These are phyloP conservation scores for Pseudohalonectria lignicola DNA, from an alignment of 2,329 filamentous ascomycete genomes.

Conservation along the genomic window DNA sequence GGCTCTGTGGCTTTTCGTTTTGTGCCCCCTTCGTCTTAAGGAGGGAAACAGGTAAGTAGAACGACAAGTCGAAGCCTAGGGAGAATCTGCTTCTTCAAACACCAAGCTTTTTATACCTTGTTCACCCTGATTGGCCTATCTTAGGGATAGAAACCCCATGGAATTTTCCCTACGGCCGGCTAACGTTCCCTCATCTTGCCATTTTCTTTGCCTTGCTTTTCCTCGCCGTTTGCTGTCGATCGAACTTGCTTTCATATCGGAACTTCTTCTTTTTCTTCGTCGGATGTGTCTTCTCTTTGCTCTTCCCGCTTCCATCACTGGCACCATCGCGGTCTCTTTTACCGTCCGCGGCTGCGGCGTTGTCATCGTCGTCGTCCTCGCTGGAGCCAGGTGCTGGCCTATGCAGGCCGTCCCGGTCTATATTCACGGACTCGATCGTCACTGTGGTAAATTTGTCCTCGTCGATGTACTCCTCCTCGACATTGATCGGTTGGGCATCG, in stretches of 20 bases:
- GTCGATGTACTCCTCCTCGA: slow-evolving; percentile 90
- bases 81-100: too few relatives aligned
- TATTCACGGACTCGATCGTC: slow-evolving; percentile 78
- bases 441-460: slow-evolving; percentile 95
- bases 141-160: too few relatives aligned
- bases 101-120: too few relatives aligned
- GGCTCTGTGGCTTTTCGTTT: not conserved
- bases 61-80: too few relatives aligned
- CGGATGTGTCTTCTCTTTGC: slow-evolving; percentile 29
- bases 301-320: slow-evolving; percentile 18
- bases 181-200: too few relatives aligned
- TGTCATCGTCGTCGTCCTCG: slow-evolving; percentile 20
- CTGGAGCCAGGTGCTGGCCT: slow-evolving; percentile 43
- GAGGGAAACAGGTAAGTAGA: too few relatives aligned
- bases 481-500: slow-evolving; percentile 45
- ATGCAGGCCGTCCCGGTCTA: slow-evolving; percentile 62
- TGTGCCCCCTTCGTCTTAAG: not conserved
- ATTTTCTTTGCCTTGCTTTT: slow-evolving; percentile 59
- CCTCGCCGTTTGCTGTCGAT: slow-evolving; percentile 62
- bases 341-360: slow-evolving; percentile 19
- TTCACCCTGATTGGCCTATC: too few relatives aligned
- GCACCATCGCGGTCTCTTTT: slow-evolving; percentile 19
- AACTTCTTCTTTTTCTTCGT: slow-evolving; percentile 90
- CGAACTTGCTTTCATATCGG: slow-evolving; percentile 80
- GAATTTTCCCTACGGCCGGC: too few relatives aligned